Percentiles rank a stretch among this genome's conserved stretches.
Conservation (phyloP, 2,329 filamentous ascomycete genomes). For the Fonsecaea pedrosoi region DNA sequence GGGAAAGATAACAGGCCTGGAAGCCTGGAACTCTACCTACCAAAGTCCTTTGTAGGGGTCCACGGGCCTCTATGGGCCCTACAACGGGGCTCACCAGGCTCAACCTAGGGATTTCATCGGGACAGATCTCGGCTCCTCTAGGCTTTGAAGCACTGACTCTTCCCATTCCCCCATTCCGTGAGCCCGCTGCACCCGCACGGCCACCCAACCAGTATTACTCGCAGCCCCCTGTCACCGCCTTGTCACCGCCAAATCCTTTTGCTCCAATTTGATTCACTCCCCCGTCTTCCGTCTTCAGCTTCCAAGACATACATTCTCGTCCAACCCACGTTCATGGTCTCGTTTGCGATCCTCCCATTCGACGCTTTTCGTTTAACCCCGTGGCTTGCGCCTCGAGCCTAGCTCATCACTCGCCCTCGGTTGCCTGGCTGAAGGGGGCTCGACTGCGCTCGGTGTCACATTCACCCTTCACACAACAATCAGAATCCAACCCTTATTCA, state of each 20-base stretch:
- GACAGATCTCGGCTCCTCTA: conserved; percentile 18
- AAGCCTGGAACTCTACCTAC: neutral
- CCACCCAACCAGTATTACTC: conserved; percentile 8
- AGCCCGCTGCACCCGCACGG: conserved; percentile 14
- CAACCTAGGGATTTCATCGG: conserved; percentile 16
- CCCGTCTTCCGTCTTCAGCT: conserved; percentile 9
- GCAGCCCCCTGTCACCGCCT: conserved; percentile 1
- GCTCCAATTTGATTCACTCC: conserved; percentile 10
- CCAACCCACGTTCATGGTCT: conserved; percentile 19
- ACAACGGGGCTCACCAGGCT: neutral
- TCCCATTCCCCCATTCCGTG: conserved; percentile 18
- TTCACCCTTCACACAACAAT: conserved; percentile 22
- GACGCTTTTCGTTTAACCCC: conserved; percentile 15
- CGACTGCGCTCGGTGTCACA: conserved; percentile 20
- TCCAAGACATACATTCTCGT: conserved; percentile 10
- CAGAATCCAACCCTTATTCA: conserved; percentile 22
- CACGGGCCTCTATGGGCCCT: neutral
- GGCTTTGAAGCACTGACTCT: conserved; percentile 4
- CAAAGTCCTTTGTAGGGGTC: no score
- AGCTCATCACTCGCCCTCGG: conserved; percentile 16
- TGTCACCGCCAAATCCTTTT: conserved; percentile 21
- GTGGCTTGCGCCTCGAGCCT: conserved; percentile 26
- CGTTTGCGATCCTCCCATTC: conserved; percentile 18
- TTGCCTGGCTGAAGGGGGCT: conserved; percentile 10
- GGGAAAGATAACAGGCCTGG: neutral